A percentile compares a stretch with the other conserved stretches of the same genome.
These are phyloP conservation scores for Bocquillonia castaneifolia DNA, from an alignment of 441 rosid genomes.

Conservation along the genomic window DNA sequence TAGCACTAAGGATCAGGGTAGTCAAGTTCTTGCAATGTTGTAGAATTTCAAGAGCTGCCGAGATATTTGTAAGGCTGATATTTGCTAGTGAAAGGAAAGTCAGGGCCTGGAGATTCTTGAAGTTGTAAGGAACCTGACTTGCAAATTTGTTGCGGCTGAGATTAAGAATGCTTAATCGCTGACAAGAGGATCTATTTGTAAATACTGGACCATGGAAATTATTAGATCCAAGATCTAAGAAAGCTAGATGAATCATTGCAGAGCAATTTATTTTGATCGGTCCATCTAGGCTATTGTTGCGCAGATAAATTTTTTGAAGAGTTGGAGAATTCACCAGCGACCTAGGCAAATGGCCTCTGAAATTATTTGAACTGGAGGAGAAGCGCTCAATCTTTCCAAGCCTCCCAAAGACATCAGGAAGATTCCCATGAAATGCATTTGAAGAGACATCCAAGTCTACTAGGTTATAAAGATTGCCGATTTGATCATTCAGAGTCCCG, in stretches of 20 bases:
- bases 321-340: conserved; percentile 15
- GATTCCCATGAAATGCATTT: conserved; percentile 11
- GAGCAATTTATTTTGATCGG: conserved; percentile 13
- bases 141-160: conserved; percentile 2
- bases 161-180: background rate
- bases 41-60: conserved; percentile 11
- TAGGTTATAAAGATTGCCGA: conserved; percentile 12
- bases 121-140: conserved; percentile 8
- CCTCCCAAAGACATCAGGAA: conserved; percentile 17
- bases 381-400: conserved; percentile 14
- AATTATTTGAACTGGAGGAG: background rate
- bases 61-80: background rate
- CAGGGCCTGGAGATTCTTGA: conserved; percentile 17
- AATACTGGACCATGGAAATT: conserved; percentile 4
- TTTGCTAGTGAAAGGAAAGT: conserved; percentile 7
- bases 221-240: conserved; percentile 9
- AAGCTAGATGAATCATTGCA: conserved; percentile 6
- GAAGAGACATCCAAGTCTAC: conserved; percentile 16
- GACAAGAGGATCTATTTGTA: conserved; percentile 2
- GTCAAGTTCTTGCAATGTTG: conserved; percentile 17
- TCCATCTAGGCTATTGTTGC: conserved; percentile 1
- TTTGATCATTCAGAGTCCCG: conserved; percentile 1
- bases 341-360: conserved; percentile 2
- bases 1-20: background rate
- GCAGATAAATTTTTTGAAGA: background rate